phyloP scores from a whole-genome alignment of 108 stramenopile species.

The Nitzschia putrida region DNA sequence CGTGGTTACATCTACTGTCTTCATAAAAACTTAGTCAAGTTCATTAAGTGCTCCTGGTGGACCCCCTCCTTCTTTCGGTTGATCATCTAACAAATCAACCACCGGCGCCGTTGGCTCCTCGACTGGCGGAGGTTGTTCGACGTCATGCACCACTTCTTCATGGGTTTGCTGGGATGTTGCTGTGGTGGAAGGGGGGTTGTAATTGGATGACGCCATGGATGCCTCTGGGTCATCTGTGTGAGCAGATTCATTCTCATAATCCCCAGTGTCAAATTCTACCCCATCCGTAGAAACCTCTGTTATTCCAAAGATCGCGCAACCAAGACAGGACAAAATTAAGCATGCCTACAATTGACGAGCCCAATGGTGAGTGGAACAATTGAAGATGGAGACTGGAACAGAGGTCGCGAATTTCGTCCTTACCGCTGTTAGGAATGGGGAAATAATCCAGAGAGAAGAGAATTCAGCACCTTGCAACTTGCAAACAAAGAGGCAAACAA shows the following conservation, averaged over 20 bases:
- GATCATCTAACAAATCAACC: constrained; percentile 26
- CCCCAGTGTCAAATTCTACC: constrained; percentile 34
- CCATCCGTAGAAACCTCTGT: constrained; percentile 56
- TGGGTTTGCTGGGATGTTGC: neutral
- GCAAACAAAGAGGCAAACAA: constrained; percentile 65
- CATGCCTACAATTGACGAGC: constrained; percentile 32
- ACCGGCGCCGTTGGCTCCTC: constrained; percentile 1
- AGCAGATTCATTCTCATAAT: neutral
- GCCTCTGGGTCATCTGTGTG: constrained; percentile 2
- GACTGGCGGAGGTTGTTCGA: constrained; percentile 1
- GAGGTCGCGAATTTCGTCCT: neutral
- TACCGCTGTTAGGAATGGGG: constrained; percentile 74
- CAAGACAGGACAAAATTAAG: constrained; percentile 75
- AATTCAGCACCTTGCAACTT: constrained; percentile 81
- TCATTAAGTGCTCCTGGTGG: constrained; percentile 14
- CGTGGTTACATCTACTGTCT: too few species aligned
- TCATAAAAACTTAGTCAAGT: constrained; percentile 15
- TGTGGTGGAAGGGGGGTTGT: constrained; percentile 14
- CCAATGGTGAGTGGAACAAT: too few species aligned
- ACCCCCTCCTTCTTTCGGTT: constrained; percentile 5
- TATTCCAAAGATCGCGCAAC: constrained; percentile 83
- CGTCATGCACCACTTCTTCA: neutral
- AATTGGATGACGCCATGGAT: constrained; percentile 11
- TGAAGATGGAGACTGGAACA: neutral
- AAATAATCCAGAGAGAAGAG: constrained; percentile 82